phyloP scores from a whole-genome alignment of 73 alveolate species.

The Strombidium stylifer region DNA sequence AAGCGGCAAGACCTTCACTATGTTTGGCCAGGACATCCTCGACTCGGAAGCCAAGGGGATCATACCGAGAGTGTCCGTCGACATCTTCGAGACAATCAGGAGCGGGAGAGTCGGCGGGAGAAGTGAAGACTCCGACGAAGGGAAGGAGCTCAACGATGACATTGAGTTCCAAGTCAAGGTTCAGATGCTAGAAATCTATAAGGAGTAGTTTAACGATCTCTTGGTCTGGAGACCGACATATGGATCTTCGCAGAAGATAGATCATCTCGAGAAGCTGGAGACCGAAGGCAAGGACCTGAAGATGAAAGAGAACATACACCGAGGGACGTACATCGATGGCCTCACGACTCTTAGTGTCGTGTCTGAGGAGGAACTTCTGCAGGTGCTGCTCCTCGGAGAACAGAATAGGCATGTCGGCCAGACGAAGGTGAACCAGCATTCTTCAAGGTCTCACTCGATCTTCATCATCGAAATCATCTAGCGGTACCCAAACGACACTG shows the following conservation, averaged over 20 bases:
- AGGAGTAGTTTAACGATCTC: slow-evolving; percentile 70
- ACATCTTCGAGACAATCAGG: slow-evolving; percentile 42
- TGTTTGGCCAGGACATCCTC: slow-evolving; percentile 88
- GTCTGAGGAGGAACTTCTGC: slow-evolving; percentile 55
- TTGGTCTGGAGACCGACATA: too few relatives aligned
- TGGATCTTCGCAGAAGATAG: slow-evolving; percentile 1
- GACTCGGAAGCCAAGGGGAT: slow-evolving; percentile 82
- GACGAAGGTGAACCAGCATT: slow-evolving; percentile 66
- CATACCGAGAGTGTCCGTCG: slow-evolving; percentile 86
- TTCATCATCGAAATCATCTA: slow-evolving; percentile 52
- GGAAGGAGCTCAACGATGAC: slow-evolving; percentile 56
- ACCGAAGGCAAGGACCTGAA: slow-evolving; percentile 60
- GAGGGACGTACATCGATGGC: slow-evolving; percentile 84
- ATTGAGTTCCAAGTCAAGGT: slow-evolving; percentile 68
- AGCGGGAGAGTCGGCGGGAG: slow-evolving; percentile 41
- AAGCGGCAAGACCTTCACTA: slow-evolving; percentile 95
- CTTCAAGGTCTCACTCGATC: slow-evolving; percentile 74
- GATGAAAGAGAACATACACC: slow-evolving; percentile 69
- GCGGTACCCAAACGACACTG: slow-evolving; percentile 68
- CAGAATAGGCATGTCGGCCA: slow-evolving; percentile 69
- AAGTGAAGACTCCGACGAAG: slow-evolving; percentile 42
- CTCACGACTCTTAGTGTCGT: slow-evolving; percentile 61
- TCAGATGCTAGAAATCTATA: slow-evolving; percentile 83
- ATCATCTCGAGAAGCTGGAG: neutral
- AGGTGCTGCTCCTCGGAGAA: slow-evolving; percentile 67